phyloP scores from a whole-genome alignment of 768 basidiomycete species.

The Trametopsis cervina region DNA sequence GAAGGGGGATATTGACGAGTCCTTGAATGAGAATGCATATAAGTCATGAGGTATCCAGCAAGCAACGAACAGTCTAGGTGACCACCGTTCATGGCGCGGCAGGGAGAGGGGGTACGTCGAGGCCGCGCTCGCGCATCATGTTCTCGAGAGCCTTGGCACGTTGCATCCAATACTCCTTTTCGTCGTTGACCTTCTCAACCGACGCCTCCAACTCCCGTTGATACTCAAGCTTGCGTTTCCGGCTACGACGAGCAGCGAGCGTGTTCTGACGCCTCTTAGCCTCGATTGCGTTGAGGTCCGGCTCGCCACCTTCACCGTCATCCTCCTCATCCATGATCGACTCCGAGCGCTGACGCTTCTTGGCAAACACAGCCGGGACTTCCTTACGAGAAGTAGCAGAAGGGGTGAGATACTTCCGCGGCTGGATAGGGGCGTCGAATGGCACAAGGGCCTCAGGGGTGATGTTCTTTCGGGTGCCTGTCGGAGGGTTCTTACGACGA shows the following conservation, averaged over 20 bases:
- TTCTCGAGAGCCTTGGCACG: constrained; percentile 42
- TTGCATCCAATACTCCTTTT: constrained; percentile 58
- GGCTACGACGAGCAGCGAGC: constrained; percentile 72
- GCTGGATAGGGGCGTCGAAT: constrained; percentile 73
- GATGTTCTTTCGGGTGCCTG: constrained; percentile 68
- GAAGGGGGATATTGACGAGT: constrained; percentile 17
- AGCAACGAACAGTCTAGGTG: constrained; percentile 1
- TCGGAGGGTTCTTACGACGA: constrained; percentile 35
- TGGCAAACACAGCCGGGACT: constrained; percentile 63
- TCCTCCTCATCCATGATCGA: constrained; percentile 40
- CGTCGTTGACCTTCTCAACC: constrained; percentile 43
- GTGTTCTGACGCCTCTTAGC: constrained; percentile 82
- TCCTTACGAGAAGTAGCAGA: constrained; percentile 77
- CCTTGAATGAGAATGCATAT: constrained; percentile 10
- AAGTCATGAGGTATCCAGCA: constrained; percentile 11
- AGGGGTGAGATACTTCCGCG: constrained; percentile 64
- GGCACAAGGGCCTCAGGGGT: constrained; percentile 60
- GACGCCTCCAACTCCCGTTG: constrained; percentile 56
- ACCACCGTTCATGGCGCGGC: background rate
- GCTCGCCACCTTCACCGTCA: constrained; percentile 39
- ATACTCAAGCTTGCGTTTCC: constrained; percentile 68
- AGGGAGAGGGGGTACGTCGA: constrained; percentile 37
- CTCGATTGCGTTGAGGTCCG: constrained; percentile 52
- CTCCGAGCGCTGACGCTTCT: constrained; percentile 48
- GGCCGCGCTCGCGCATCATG: constrained; percentile 49